These are phyloP conservation scores for Rugonectria rugulosa DNA, from an alignment of 2,329 filamentous ascomycete genomes.

Conservation along the genomic window DNA sequence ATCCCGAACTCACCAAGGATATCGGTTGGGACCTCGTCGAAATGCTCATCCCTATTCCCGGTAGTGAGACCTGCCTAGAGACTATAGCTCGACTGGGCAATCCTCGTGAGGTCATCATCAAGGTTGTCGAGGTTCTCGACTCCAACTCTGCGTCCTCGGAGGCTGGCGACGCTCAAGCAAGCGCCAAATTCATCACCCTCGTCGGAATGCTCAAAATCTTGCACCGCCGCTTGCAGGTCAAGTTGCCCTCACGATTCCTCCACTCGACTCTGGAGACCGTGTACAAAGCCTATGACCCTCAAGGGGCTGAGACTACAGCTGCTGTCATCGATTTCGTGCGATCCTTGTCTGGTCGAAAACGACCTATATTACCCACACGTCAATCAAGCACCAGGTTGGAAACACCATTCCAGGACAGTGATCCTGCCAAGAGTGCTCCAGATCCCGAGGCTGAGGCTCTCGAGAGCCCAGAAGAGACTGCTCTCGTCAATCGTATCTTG, in stretches of 20 bases:
- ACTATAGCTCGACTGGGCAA: constrained; percentile 81
- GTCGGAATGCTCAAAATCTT: constrained; percentile 76
- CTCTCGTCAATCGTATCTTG: constrained; percentile 69
- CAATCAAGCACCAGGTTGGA: constrained; percentile 65
- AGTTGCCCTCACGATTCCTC: constrained; percentile 79
- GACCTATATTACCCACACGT: constrained; percentile 67
- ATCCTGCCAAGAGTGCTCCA: constrained; percentile 62
- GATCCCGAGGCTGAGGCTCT: constrained; percentile 64
- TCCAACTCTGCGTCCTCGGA: constrained; percentile 51
- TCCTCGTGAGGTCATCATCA: constrained; percentile 81
- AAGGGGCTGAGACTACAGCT: constrained; percentile 71
- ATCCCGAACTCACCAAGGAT: constrained; percentile 72
- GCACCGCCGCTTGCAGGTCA: constrained; percentile 78
- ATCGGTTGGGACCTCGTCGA: constrained; percentile 88
- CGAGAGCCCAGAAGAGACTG: constrained; percentile 62
- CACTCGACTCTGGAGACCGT: constrained; percentile 79
- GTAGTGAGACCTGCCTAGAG: constrained; percentile 74
- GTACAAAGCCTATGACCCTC: constrained; percentile 69
- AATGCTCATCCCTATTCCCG: constrained; percentile 72
- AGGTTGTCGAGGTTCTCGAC: constrained; percentile 77
- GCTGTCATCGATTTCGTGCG: constrained; percentile 75
- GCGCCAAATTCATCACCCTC: constrained; percentile 70
- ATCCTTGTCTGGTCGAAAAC: constrained; percentile 70
- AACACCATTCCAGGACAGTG: constrained; percentile 63
- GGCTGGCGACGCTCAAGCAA: constrained; percentile 44